Base-by-base conservation (phyloP, 2,329 filamentous ascomycete species). In the Exophiala alcalophila region DNA sequence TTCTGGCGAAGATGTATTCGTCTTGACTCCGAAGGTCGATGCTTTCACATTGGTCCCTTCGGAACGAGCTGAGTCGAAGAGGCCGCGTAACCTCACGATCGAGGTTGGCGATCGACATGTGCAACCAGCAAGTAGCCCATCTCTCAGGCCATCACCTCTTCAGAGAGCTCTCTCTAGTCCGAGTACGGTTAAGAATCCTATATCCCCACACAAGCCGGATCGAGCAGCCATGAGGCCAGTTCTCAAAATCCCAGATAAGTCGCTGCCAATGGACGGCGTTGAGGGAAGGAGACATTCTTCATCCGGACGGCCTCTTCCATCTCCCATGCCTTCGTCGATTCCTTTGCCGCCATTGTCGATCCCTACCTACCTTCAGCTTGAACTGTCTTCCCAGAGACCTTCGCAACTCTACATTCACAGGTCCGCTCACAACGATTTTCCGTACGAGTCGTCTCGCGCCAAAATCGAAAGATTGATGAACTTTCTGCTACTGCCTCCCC, bases 391-490 rank as follows among this genome's bases (percentile, higher is more conserved):
- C 2, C 70, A 73, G 23, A 66, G 73, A 10, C 80, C 80, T 2
- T 81, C 80, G 12, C 74, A 78, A 1, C 60, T 82, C 38, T 83
- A 82, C 55, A 80, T 83, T 26, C 78, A 82, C 56, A 74, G 75
- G 8, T 72, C 78, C 4, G 63, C 68, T 4, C 67, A 67, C 26
- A 71, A 64, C 49, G 78, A 82, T 48, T 78, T 78, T 16, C 88
- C 89, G 0, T 97, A 96, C 64, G 92, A 98, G 64, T 95, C 90
- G 3, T 91, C 87, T 15, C 84, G 84, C 20, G 78, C 94, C 57
- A 97, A 97, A 62, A 85, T 97, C 47, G 88, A 97, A 62, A 81
- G 94, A 26, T 72, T 98, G 9, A 77, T 87, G 53, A 97, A 97
- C 61, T 94, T 96, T 48, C 66, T 98, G 4, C 71, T 89, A 18